Base-by-base conservation (phyloP, 768 basidiomycete species). In the Clathrus columnatus region DNA sequence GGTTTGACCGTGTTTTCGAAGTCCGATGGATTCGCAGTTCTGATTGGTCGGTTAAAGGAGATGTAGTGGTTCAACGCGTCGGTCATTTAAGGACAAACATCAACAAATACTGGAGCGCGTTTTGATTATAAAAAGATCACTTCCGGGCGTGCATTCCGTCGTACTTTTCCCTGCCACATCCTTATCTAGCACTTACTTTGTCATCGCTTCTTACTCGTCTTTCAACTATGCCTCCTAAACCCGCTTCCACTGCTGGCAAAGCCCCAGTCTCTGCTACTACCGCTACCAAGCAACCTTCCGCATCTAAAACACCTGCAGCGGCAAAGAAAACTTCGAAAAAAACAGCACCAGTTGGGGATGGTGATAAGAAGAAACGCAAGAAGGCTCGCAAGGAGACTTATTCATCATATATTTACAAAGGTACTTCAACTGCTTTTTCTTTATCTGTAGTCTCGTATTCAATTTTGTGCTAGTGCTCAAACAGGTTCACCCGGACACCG, bases 401-500 rank as follows among this genome's bases (percentile, higher is more conserved):
- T 76, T 85, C 90, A 20, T 89, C 90, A 29, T 95, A 95, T 78
- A 93, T 96, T 70, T 92, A 91, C 79, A 92, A 91, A 73, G 87
- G 88, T 87, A 59, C 51, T 74, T 70, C 4, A 1, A 45, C 23
- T 47, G 43, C 41, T 21, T 24, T 45, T 17, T 28, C 18, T 16
- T 29, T 30, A 24, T 17, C 16, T 26, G 28, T 21, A 7, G n/a
- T n/a, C 17, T 1, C 16, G 49, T 41, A 8, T 29, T 30, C 26
- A 43, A 45, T 28, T 7, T 42, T 51, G 23, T 49, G 5, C 27
- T 6, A 91, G 93, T 96, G 61, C 80, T 96, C 64, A 96, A 89
- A 75, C 95, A 96, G 75, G 92, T 96, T 60, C 94, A 95, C 75
- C 95, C 94, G 51, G 93, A 95, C 65, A 95, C 93, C 51, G 94